Evolutionary conservation across 345 rosid species (phyloP).

Genomic region (Dipteronia dyeriana): DNA sequence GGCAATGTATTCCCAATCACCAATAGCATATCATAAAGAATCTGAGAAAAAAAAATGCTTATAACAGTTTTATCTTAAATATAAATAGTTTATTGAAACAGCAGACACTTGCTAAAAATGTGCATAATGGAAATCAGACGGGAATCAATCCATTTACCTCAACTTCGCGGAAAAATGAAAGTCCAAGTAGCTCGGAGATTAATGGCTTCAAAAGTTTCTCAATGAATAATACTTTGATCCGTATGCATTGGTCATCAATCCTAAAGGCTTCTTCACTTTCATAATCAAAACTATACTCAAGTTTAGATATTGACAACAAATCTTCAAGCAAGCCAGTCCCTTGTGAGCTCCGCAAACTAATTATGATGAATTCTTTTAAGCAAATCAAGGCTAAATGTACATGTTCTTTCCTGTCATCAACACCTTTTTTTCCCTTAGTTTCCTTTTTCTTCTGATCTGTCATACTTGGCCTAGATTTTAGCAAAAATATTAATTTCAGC

Average conservation of each 20-base stretch:
- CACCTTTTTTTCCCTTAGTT: conserved; percentile 39
- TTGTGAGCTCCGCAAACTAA: conserved; percentile 40
- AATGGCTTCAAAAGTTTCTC: conserved; percentile 57
- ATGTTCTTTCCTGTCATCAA: conserved; percentile 56
- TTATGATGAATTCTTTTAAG: conserved; percentile 60
- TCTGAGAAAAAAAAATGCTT: conserved; percentile 36
- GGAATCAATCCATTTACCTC: conserved; percentile 50
- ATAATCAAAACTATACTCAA: conserved; percentile 35
- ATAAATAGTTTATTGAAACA: conserved; percentile 11
- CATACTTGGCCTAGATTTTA: conserved; percentile 38
- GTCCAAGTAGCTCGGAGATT: conserved; percentile 47
- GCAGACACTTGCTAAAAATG: conserved; percentile 9
- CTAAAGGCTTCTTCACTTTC: conserved; percentile 41
- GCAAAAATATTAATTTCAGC: conserved; percentile 61
- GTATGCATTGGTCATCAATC: conserved; percentile 47
- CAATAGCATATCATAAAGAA: conserved; percentile 56
- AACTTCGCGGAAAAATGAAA: conserved; percentile 43
- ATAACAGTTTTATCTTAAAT: background rate
- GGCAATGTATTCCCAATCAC: conserved; percentile 54
- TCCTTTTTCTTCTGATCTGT: conserved; percentile 41
- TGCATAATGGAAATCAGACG: background rate
- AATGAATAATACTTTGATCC: conserved; percentile 48
- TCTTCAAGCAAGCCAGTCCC: conserved; percentile 57
- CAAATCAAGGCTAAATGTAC: conserved; percentile 60
- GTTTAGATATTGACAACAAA: conserved; percentile 48